Evolutionary conservation across 345 rosid species (phyloP).

Genomic region (Angophora floribunda): DNA sequence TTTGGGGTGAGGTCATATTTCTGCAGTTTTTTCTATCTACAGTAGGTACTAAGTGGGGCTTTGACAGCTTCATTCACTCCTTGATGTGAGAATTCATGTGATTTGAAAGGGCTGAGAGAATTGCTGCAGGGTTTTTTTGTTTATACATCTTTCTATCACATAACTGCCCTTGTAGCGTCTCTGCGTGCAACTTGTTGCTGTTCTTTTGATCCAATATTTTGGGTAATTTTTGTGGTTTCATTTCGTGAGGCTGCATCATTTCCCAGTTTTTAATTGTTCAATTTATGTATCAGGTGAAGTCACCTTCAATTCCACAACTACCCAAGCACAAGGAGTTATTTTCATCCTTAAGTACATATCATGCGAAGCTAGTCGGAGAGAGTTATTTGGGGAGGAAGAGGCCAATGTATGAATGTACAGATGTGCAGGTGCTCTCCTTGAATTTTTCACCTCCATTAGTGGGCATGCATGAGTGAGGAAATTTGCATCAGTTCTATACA

Average conservation of each 20-base stretch:
- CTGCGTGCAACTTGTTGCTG: background rate
- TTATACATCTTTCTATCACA: background rate
- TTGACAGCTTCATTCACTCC: background rate
- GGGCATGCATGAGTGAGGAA: background rate
- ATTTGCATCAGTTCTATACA: background rate
- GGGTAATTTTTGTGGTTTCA: background rate
- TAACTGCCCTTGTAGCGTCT: background rate
- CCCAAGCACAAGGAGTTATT: slow-evolving; percentile 71
- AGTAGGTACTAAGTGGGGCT: background rate
- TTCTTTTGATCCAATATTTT: background rate
- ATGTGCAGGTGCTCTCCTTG: slow-evolving; percentile 55
- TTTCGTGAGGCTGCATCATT: background rate
- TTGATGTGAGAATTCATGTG: background rate
- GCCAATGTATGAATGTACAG: slow-evolving; percentile 79
- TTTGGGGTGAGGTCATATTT: background rate
- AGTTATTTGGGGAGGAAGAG: slow-evolving; percentile 83
- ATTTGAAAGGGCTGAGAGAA: background rate
- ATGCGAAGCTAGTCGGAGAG: slow-evolving; percentile 87
- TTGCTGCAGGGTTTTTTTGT: background rate
- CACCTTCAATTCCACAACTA: slow-evolving; percentile 68
- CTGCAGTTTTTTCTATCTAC: background rate
- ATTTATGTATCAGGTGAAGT: slow-evolving; percentile 39
- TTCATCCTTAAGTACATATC: slow-evolving; percentile 58
- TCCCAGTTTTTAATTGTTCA: background rate
- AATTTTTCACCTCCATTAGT: background rate